A percentile compares a stretch with the other conserved stretches of the same genome.
Evolutionary conservation across 1,284 basidiomycete genomes (phyloP).

Genomic region (Ceratobasidium sp.): DNA sequence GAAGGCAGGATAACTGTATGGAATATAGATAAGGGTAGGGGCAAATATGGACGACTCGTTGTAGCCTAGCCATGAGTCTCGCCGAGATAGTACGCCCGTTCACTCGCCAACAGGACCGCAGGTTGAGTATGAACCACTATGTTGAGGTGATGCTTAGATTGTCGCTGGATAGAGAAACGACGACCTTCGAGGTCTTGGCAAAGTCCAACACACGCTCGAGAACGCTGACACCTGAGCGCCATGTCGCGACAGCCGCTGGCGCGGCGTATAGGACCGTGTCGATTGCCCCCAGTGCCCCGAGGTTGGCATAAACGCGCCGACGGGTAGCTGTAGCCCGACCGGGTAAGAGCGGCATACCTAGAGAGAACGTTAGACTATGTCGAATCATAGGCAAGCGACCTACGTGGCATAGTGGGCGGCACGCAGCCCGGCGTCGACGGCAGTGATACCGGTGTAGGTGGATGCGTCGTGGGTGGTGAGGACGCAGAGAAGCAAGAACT

Average conservation of each 20-base stretch:
- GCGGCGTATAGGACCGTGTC: neutral
- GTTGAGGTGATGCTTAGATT: too few species aligned
- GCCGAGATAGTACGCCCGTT: too few species aligned
- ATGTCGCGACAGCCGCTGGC: neutral
- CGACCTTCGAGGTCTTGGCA: neutral
- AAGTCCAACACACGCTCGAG: neutral
- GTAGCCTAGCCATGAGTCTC: too few species aligned
- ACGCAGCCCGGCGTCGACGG: neutral
- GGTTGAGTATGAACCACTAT: too few species aligned
- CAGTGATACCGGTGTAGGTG: neutral
- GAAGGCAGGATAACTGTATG: too few species aligned
- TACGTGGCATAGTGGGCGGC: neutral
- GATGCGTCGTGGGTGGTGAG: neutral
- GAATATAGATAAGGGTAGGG: too few species aligned
- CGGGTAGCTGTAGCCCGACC: neutral
- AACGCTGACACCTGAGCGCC: neutral
- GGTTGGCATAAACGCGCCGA: neutral
- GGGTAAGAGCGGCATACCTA: neutral
- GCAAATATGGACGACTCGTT: too few species aligned
- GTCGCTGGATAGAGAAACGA: neutral
- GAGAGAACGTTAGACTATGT: neutral
- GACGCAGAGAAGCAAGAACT: neutral
- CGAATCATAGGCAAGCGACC: neutral
- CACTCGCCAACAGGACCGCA: too few species aligned
- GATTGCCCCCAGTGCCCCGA: neutral